Evolutionary conservation across 2,329 filamentous ascomycete species (phyloP).

Genomic region (Teratosphaeria gauchensis): DNA sequence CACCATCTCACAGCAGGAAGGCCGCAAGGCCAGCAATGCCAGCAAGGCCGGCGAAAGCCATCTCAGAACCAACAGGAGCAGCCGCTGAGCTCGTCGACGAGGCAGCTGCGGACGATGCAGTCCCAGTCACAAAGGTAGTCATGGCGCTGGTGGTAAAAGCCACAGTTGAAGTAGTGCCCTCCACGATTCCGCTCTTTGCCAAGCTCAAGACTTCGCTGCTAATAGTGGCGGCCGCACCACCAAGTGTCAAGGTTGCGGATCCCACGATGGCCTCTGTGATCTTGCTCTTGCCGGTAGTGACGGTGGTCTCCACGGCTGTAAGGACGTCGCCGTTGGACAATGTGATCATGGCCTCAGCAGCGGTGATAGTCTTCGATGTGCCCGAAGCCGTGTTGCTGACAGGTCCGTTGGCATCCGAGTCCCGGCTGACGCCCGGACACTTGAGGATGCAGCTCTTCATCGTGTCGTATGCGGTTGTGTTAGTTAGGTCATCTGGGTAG

Average conservation of each 20-base stretch:
- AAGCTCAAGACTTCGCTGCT: conserved; percentile 8
- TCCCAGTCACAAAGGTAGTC: not conserved
- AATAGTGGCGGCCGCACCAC: conserved; percentile 10
- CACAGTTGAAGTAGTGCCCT: conserved; percentile 8
- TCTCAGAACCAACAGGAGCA: not conserved
- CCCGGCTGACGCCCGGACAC: conserved; percentile 19
- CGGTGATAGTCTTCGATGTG: not conserved
- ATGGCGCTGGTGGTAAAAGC: conserved; percentile 6
- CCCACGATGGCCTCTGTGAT: conserved; percentile 12
- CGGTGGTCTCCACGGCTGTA: conserved; percentile 9
- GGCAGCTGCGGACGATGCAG: not conserved
- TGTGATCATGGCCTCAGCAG: conserved; percentile 5
- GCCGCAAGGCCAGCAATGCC: not conserved
- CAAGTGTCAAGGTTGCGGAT: conserved; percentile 9
- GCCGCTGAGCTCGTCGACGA: not conserved
- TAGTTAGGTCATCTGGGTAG: conserved; percentile 20
- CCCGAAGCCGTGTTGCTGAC: conserved; percentile 1
- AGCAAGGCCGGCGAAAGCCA: conserved; percentile 1
- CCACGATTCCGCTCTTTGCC: conserved; percentile 6
- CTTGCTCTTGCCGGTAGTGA: conserved; percentile 5
- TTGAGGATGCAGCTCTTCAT: conserved; percentile 21
- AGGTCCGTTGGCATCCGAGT: conserved; percentile 9
- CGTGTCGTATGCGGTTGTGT: conserved; percentile 13
- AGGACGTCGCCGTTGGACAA: conserved; percentile 5
- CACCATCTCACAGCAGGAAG: not conserved